Conservation (phyloP, 495 filamentous ascomycete species). For the Melanomma pulvis-pyrius region DNA sequence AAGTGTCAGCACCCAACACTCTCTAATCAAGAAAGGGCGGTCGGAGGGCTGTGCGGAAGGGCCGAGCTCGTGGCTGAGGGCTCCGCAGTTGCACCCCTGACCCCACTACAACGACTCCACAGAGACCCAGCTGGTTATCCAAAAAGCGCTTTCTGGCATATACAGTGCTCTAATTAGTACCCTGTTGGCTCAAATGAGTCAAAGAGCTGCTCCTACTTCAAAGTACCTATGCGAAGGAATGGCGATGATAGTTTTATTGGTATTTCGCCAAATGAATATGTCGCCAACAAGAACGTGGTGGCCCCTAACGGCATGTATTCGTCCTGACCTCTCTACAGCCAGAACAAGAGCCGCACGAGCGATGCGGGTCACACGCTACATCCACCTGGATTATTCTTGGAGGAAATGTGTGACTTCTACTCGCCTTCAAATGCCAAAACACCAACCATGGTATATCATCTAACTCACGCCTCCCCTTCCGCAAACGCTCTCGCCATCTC, state of each 20-base stretch:
- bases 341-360: no score
- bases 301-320: no score
- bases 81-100: not conserved
- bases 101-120: not conserved
- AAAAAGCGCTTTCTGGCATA: no score
- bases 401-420: not conserved
- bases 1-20: not conserved
- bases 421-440: not conserved
- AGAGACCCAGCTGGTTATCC: no score
- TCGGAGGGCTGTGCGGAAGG: not conserved
- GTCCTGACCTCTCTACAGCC: no score
- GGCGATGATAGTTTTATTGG: not conserved
- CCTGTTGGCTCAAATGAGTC: no score
- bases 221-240: not conserved
- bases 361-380: no score
- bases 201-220: no score
- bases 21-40: not conserved
- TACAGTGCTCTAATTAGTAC: no score
- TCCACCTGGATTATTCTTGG: no score
- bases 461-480: slow-evolving; percentile 47
- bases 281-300: no score
- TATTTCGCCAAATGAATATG: not conserved
- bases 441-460: not conserved
- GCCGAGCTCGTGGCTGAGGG: not conserved
- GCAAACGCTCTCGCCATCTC: slow-evolving; percentile 69